phyloP scores from a whole-genome alignment of 805 yeast species.

The Saturnispora dispora region DNA sequence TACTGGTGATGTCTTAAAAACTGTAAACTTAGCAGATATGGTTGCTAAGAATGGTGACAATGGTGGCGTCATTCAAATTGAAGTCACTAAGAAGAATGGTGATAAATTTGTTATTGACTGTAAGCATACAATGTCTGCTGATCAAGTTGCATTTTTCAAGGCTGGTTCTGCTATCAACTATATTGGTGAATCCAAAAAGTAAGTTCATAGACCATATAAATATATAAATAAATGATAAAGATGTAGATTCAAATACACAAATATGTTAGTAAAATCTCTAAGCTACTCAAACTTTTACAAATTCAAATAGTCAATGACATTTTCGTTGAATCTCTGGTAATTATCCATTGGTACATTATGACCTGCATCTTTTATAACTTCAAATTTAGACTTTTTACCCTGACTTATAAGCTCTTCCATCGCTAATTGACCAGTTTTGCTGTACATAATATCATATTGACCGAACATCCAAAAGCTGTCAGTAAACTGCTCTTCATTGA shows the following conservation, averaged over 20 bases:
- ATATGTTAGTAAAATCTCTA: background rate
- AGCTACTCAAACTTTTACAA: conserved; percentile 9
- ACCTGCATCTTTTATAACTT: conserved; percentile 49
- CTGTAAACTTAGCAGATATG: conserved; percentile 67
- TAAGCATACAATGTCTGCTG: conserved; percentile 94
- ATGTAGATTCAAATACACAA: background rate
- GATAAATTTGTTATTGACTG: conserved; percentile 59
- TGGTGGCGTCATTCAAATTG: conserved; percentile 69
- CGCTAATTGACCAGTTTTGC: conserved; percentile 45
- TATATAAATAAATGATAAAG: background rate
- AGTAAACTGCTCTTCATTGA: conserved; percentile 20
- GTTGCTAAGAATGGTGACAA: conserved; percentile 75
- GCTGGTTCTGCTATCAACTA: conserved; percentile 96
- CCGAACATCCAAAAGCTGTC: conserved; percentile 50
- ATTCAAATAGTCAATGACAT: conserved; percentile 30
- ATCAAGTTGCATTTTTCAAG: conserved; percentile 90
- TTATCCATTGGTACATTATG: conserved; percentile 75
- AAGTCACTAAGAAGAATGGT: conserved; percentile 70
- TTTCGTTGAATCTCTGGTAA: conserved; percentile 40
- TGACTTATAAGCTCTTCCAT: conserved; percentile 20
- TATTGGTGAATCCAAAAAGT: conserved; percentile 37
- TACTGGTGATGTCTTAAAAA: conserved; percentile 70
- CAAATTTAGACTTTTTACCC: conserved; percentile 26
- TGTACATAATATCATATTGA: conserved; percentile 67
- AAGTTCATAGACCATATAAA: background rate